A percentile compares a stretch with the other conserved stretches of the same genome.
phyloP scores from a whole-genome alignment of 2,329 filamentous ascomycete species.

The Ramichloridium luteum region DNA sequence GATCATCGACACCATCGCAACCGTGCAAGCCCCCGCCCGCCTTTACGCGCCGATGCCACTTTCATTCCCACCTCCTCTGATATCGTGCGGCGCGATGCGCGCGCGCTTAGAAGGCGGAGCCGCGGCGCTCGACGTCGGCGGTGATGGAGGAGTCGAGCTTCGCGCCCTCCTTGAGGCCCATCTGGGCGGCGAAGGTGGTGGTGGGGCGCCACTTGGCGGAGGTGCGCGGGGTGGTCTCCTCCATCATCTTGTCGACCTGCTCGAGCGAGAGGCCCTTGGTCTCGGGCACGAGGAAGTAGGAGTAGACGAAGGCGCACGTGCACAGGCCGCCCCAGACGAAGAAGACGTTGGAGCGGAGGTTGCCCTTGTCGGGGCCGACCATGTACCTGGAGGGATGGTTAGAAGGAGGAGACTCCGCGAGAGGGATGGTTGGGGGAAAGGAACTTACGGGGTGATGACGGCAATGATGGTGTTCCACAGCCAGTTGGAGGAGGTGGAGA shows the following conservation, averaged over 20 bases:
- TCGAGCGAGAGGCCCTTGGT: constrained; percentile 55
- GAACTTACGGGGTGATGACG: constrained; percentile 35
- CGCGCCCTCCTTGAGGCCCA: constrained; percentile 22
- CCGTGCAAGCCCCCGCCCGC: too few relatives aligned
- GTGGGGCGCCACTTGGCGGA: constrained; percentile 63
- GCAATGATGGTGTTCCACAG: constrained; percentile 46
- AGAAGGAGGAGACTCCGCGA: constrained; percentile 1
- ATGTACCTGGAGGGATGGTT: constrained; percentile 40
- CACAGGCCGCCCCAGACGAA: constrained; percentile 32
- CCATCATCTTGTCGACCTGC: constrained; percentile 79
- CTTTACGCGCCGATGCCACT: constrained; percentile 3
- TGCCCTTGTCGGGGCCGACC: constrained; percentile 45
- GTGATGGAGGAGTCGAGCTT: constrained; percentile 20
- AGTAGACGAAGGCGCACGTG: constrained; percentile 44
- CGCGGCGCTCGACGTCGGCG: constrained; percentile 25
- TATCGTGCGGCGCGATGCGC: too few relatives aligned
- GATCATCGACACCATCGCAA: too few relatives aligned
- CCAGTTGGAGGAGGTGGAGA: constrained; percentile 86
- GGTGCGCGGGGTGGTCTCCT: constrained; percentile 66
- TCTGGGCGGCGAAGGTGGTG: constrained; percentile 23
- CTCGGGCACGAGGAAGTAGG: constrained; percentile 55
- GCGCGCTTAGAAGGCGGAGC: constrained; percentile 24
- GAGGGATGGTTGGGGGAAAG: constrained; percentile 35
- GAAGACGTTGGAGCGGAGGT: constrained; percentile 34
- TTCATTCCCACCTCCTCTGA: too few relatives aligned